Conservation (phyloP, 1,284 basidiomycete species). For the Trichosporon sp. region DNA sequence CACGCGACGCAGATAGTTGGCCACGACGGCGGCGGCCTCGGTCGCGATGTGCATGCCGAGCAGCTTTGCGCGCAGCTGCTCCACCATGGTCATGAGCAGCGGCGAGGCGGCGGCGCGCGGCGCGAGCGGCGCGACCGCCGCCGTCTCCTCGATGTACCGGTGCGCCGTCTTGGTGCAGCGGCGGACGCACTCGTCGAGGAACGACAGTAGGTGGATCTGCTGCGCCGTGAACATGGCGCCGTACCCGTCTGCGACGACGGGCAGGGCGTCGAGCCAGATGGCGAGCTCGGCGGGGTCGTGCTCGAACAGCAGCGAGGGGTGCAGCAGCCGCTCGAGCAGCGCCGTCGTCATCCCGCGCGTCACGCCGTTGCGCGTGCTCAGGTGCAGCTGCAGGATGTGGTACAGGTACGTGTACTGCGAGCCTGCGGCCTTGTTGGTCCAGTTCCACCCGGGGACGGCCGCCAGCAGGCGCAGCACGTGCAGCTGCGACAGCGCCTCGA, state of each 20-base stretch:
- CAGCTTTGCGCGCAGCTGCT: constrained; percentile 67
- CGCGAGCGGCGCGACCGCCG: constrained; percentile 32
- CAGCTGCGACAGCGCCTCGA: constrained; percentile 65
- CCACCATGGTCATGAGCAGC: constrained; percentile 67
- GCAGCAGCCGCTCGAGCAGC: constrained; percentile 62
- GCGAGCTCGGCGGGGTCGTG: constrained; percentile 68
- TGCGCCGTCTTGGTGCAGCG: constrained; percentile 81
- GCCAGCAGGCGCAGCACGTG: constrained; percentile 71
- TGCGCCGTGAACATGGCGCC: constrained; percentile 57
- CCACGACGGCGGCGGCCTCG: constrained; percentile 61
- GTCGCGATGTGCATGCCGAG: constrained; percentile 57
- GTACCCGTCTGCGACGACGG: constrained; percentile 53
- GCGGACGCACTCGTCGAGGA: constrained; percentile 81
- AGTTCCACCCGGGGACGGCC: constrained; percentile 69
- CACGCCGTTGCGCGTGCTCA: constrained; percentile 54
- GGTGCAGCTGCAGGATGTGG: constrained; percentile 63
- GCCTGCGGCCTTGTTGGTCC: constrained; percentile 62
- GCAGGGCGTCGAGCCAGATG: constrained; percentile 65
- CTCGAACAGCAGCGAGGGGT: constrained; percentile 71
- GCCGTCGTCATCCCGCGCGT: constrained; percentile 58
- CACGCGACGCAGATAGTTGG: constrained; percentile 62
- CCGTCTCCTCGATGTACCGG: constrained; percentile 73
- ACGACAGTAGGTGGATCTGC: constrained; percentile 61
- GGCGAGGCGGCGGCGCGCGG: constrained; percentile 57
- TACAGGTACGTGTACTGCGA: constrained; percentile 56